Evolutionary conservation across 2,329 filamentous ascomycete species (phyloP).

Genomic region (Colletotrichum viniferum): DNA sequence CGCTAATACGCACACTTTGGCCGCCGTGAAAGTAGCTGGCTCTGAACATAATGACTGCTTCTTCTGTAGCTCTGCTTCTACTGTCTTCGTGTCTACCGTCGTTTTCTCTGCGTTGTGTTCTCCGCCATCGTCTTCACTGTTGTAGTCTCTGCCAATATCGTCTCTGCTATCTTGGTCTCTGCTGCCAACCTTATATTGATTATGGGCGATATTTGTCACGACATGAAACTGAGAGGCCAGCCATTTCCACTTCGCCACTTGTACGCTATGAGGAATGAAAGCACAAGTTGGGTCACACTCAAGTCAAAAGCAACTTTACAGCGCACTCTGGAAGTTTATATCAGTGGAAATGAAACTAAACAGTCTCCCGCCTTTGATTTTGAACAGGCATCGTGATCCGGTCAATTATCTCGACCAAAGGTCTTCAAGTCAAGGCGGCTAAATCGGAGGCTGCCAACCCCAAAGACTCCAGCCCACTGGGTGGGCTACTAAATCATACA

Average conservation of each 20-base stretch:
- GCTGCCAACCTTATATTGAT: not conserved
- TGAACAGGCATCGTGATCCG: not conserved
- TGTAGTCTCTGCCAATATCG: not conserved
- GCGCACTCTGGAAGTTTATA: not conserved
- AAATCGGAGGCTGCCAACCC: too few species aligned
- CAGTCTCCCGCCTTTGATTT: not conserved
- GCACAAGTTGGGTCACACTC: too few species aligned
- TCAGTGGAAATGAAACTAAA: not conserved
- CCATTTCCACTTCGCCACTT: not conserved
- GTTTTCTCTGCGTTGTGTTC: not conserved
- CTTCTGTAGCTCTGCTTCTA: not conserved
- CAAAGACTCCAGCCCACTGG: too few species aligned
- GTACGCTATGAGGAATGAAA: not conserved
- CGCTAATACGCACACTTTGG: not conserved
- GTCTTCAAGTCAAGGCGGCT: too few species aligned
- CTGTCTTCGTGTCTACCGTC: not conserved
- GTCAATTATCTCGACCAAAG: too few species aligned
- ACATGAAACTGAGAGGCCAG: not conserved
- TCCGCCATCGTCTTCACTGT: too few species aligned
- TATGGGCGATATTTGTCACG: accelerated
- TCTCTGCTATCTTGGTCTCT: not conserved
- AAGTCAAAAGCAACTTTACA: too few species aligned
- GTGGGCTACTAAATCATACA: not conserved
- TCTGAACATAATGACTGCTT: not conserved
- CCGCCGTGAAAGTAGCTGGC: accelerated